These are phyloP conservation scores for Eucalyptus polybractea DNA, from an alignment of 345 rosid species.

Conservation along the genomic window DNA sequence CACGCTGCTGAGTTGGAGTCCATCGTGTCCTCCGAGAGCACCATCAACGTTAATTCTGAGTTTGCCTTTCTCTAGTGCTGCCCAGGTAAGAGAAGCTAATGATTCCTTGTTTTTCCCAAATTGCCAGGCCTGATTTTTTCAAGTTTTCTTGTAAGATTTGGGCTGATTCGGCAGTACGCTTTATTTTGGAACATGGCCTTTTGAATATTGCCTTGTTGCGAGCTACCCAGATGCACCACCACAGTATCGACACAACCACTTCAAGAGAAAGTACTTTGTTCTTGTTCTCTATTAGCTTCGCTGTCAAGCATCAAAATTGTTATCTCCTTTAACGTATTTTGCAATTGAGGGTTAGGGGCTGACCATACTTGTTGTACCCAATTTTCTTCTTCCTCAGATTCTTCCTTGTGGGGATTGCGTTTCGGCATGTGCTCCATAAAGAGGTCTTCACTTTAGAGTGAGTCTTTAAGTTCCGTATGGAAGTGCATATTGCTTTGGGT, in stretches of 20 bases:
- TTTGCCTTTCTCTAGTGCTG: neutral
- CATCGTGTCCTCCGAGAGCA: neutral
- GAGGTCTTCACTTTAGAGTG: neutral
- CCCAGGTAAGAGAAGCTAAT: neutral
- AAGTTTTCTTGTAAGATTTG: neutral
- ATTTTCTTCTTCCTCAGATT: neutral
- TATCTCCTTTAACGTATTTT: neutral
- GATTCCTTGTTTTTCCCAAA: neutral
- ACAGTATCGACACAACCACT: neutral
- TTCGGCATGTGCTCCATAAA: neutral
- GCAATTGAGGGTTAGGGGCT: neutral
- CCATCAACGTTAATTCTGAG: neutral
- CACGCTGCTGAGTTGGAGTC: neutral
- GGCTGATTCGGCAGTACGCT: neutral
- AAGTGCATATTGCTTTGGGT: neutral
- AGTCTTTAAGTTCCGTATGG: neutral
- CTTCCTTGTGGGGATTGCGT: neutral
- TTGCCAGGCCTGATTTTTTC: neutral
- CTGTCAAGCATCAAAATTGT: neutral
- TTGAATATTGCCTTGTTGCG: neutral
- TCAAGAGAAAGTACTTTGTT: neutral
- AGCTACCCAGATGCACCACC: neutral
- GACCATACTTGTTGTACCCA: neutral
- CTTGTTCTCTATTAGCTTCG: neutral
- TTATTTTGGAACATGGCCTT: neutral